phyloP scores from a whole-genome alignment of 371 early-diverging fungal species.

The Saksenaea vasiformis region DNA sequence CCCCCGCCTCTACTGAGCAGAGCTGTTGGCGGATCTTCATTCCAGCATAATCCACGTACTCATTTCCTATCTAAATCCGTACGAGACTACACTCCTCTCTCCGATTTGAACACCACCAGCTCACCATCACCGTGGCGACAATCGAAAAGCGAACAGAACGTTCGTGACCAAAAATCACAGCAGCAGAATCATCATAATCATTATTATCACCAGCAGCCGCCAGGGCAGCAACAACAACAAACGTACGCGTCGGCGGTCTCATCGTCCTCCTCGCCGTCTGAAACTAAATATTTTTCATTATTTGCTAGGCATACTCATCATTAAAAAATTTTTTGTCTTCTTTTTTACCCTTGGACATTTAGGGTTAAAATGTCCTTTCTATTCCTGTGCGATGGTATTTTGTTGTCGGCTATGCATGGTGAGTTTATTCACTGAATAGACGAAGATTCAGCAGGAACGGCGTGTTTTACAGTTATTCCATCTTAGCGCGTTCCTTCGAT shows the following conservation, averaged over 20 bases:
- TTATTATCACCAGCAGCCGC: not conserved
- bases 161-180: not conserved
- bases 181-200: not conserved
- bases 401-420: no score
- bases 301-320: slow-evolving; percentile 4
- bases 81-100: not conserved
- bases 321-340: not conserved
- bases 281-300: slow-evolving; percentile 6
- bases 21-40: not conserved
- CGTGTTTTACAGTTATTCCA: no score
- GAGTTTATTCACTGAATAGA: no score
- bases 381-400: no score
- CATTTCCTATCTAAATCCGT: not conserved
- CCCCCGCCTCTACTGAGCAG: not conserved
- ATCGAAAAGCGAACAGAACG: no score
- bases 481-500: no score
- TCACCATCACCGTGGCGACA: not conserved
- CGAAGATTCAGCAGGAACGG: no score
- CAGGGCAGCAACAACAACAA: not conserved
- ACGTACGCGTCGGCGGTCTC: not conserved
- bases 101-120: not conserved
- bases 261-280: not conserved
- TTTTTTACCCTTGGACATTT: not conserved
- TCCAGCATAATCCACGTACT: not conserved
- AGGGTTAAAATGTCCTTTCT: not conserved